Base-by-base conservation (phyloP, 2,329 filamentous ascomycete genomes). In the Sordariomycetes sp. region DNA sequence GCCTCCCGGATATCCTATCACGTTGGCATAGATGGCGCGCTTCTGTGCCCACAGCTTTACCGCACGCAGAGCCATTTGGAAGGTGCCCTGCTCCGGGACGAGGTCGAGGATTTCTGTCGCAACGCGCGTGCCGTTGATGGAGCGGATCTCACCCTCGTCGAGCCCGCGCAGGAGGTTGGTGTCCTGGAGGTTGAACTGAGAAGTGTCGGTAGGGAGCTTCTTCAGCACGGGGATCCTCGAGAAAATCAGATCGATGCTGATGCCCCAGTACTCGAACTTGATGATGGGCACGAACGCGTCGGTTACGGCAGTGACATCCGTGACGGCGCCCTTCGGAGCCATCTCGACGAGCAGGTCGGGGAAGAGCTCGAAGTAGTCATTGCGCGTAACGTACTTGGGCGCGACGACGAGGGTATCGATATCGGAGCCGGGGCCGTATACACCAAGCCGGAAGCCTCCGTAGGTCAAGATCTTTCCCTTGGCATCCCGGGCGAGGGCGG, bases 221-320 rank as follows among this genome's bases (percentile, higher is more conserved):
- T 83, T 82, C 63, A 90, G 75, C 22, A 81, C 80, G 60, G 86
- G 76, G 63, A 95, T 82, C 58, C 89, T 81, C 63, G 89, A 88
- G 72, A 92, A 91, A 69, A 97, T 95, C 64, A 99, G 75, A 79
- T 99, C 94, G 69, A 99, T 95, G 70, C 90, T 94, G 69, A 99
- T 95, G 55, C 87, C 89, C 56, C 81, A 85, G 64, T 95, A 90
- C 69, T 96, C 90, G 67, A 97, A 89, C 70, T 97, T 97, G 76
- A 99, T 97, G 69, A 99, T 96, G 54, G 94, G 94, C 8, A 97
- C 93, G 67, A 90, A 96, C 3, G 93, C 90, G 67, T 96, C 93
- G 54, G 87, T 87, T 43, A 99, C 94, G 0, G 88, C 83, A 2
- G 89, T 87, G 66, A 97, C 79, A 68, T 95, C 90, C 60, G 88